Evolutionary conservation across 495 filamentous ascomycete genomes (phyloP).

Genomic region (Hypoxylon fuscum): DNA sequence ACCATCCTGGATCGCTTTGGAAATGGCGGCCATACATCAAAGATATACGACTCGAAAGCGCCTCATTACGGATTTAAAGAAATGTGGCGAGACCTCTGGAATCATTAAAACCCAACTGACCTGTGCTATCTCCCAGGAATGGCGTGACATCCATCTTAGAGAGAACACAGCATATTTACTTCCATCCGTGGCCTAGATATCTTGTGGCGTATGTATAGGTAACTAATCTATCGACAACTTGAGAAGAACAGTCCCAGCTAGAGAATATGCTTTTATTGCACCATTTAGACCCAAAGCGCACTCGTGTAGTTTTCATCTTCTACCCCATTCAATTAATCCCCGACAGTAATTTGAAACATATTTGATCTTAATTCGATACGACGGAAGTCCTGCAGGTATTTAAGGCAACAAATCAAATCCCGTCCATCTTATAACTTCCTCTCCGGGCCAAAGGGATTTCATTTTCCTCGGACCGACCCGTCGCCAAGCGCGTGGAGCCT

Average conservation of each 20-base stretch:
- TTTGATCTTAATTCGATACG: too few species aligned
- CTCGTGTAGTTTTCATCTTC: too few species aligned
- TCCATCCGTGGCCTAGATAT: not conserved
- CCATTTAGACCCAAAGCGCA: too few species aligned
- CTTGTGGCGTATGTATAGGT: not conserved
- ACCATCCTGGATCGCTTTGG: conserved; percentile 54
- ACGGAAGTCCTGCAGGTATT: not conserved
- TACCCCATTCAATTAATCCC: too few species aligned
- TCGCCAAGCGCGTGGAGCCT: conserved; percentile 5
- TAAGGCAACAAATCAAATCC: conserved; percentile 13
- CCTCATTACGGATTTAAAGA: conserved; percentile 85
- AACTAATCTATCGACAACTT: too few species aligned
- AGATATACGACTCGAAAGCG: conserved; percentile 75
- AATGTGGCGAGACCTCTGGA: conserved; percentile 84
- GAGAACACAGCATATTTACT: not conserved
- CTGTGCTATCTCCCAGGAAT: not conserved
- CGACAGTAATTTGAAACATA: too few species aligned
- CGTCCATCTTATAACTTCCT: conserved; percentile 6
- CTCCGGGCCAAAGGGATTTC: conserved; percentile 35
- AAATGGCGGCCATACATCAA: conserved; percentile 58
- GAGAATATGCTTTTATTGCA: too few species aligned
- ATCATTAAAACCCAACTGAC: conserved; percentile 15
- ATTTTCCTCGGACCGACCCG: conserved; percentile 32
- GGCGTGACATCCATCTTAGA: not conserved
- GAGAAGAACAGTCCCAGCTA: too few species aligned